A percentile compares a stretch with the other conserved stretches of the same genome.
These are phyloP conservation scores for Hibiscus tridactylites DNA, from an alignment of 345 rosid species.

Conservation along the genomic window DNA sequence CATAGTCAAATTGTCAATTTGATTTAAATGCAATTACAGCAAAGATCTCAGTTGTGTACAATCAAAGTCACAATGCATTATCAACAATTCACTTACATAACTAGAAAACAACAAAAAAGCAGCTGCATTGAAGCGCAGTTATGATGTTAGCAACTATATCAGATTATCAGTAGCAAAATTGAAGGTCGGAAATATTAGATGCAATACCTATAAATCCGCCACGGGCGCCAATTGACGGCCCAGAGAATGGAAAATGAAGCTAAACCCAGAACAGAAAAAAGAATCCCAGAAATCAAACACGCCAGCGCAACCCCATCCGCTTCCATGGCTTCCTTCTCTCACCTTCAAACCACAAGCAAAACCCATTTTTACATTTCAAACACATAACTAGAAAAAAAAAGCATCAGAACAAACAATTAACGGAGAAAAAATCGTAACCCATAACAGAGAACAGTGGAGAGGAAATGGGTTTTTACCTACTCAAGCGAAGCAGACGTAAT, in stretches of 20 bases:
- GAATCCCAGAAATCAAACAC: constrained; percentile 79
- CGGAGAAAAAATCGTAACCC: constrained; percentile 1
- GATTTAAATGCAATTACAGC: background rate
- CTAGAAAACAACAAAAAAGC: background rate
- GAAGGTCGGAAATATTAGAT: background rate
- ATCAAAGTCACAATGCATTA: background rate
- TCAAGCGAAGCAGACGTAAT: constrained; percentile 33
- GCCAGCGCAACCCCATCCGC: constrained; percentile 61
- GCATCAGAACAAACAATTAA: background rate
- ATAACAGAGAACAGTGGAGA: constrained; percentile 12
- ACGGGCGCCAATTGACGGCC: constrained; percentile 98
- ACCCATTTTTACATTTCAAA: constrained; percentile 2
- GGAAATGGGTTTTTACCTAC: constrained; percentile 34
- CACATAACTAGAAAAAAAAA: background rate
- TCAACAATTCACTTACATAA: background rate
- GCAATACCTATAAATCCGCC: constrained; percentile 88
- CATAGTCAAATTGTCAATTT: background rate
- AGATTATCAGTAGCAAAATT: background rate
- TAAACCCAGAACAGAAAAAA: constrained; percentile 62
- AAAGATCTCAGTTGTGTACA: background rate
- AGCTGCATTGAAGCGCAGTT: background rate
- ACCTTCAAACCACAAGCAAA: constrained; percentile 40
- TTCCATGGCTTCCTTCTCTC: constrained; percentile 68
- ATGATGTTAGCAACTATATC: constrained; percentile 4
- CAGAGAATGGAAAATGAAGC: constrained; percentile 80